Evolutionary conservation across 805 yeast species (phyloP), one percentile per base, ranked within the genome.

Genomic region (Candida berthetii): DNA sequence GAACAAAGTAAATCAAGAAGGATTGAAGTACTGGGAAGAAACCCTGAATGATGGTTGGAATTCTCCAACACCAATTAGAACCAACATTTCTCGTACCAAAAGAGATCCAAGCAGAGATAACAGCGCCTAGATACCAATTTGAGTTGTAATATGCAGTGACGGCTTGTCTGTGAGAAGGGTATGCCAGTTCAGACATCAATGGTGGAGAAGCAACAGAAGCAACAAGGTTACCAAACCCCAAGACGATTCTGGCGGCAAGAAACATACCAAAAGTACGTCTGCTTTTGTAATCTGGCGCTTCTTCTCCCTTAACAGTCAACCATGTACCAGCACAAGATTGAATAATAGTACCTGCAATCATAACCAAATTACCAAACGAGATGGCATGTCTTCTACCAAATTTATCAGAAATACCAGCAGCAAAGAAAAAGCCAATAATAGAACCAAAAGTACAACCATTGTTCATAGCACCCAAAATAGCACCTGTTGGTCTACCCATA

Each of bases 61-160:
- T 59, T 55, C 74, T 70, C 80, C 80, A 75, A 34, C 71, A 60
- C 65, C 69, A 68, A 31, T 60, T 52, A 36, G 50, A 36, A 19
- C 42, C 39, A 31, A 57, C 29, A 29, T 66, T 58, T 63, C 66
- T 65, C 3, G 74, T 63, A 68, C 65, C 74, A 76, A 70, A 22
- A 76, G 37, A 65, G 62, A 69, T 73, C 66, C 10, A 76, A 71
- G 8, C 73, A 7, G 77, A 73, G 35, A 73, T 50, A 36, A 71
- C 47, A 14, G 75, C 72, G 20, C 78, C 79, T 20, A 70, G 48
- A 46, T 68, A 71, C 76, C 75, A 71, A 43, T 67, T 65, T 18
- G 68, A 62, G 53, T 72, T 74, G 57, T 66, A 74, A 38, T 65
- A 52, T 15, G 73, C 58, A 20, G 73, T 66, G 32, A 60, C 45